phyloP scores from a whole-genome alignment of 2,329 filamentous ascomycete species.

The Alternaria arbusti region DNA sequence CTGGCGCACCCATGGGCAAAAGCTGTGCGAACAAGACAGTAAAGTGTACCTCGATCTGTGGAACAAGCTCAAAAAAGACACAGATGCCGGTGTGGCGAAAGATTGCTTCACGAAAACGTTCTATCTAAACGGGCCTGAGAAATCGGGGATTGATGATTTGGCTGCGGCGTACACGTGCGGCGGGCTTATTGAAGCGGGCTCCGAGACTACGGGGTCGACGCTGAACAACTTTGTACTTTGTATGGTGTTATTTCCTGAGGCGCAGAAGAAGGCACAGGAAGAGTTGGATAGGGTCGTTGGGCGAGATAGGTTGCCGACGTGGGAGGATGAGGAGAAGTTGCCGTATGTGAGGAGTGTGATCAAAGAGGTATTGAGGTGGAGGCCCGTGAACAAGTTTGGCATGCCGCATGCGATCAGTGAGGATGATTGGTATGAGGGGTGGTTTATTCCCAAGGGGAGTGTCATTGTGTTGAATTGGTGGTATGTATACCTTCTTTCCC shows the following conservation, averaged over 20 bases:
- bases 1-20: slow-evolving; percentile 34
- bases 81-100: slow-evolving; percentile 34
- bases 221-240: slow-evolving; percentile 40
- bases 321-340: slow-evolving; percentile 38
- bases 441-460: slow-evolving; percentile 48
- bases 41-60: slow-evolving; percentile 43
- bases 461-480: slow-evolving; percentile 44
- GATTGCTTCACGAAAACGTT: slow-evolving; percentile 47
- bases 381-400: slow-evolving; percentile 40
- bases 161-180: slow-evolving; percentile 44
- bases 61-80: slow-evolving; percentile 39
- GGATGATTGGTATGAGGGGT: slow-evolving; percentile 48
- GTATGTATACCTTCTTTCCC: slow-evolving; percentile 18
- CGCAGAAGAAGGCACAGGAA: slow-evolving; percentile 34
- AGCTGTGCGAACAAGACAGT: slow-evolving; percentile 39
- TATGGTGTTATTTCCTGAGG: slow-evolving; percentile 37
- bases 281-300: slow-evolving; percentile 42
- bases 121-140: slow-evolving; percentile 39
- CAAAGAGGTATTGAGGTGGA: slow-evolving; percentile 42
- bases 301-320: slow-evolving; percentile 34
- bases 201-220: slow-evolving; percentile 40
- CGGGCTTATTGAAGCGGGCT: slow-evolving; percentile 44
- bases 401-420: slow-evolving; percentile 44
- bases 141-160: slow-evolving; percentile 43
- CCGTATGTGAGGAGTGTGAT: slow-evolving; percentile 46